Percentiles rank a stretch among this genome's conserved stretches.
These are phyloP conservation scores for Suillus discolor DNA, from an alignment of 768 basidiomycete species.

Conservation along the genomic window DNA sequence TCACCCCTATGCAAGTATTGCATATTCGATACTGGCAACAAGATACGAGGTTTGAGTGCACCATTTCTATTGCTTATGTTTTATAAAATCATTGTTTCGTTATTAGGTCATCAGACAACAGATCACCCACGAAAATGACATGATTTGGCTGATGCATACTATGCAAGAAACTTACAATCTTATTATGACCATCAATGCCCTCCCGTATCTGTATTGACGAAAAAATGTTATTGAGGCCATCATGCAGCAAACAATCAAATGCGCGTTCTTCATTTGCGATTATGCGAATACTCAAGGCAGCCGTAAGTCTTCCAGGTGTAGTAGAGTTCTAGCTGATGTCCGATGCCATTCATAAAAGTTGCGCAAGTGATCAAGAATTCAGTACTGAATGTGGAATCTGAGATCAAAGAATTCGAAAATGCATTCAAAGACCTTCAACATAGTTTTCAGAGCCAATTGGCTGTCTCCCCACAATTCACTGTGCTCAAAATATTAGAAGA, in stretches of 20 bases:
- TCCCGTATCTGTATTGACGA: background rate
- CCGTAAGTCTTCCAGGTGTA: constrained; percentile 15
- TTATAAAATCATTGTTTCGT: background rate
- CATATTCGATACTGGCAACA: constrained; percentile 4
- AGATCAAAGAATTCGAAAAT: constrained; percentile 5
- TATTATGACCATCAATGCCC: background rate
- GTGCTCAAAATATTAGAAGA: constrained; percentile 1
- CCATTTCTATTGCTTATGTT: background rate
- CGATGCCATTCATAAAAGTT: background rate
- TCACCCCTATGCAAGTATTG: constrained; percentile 17
- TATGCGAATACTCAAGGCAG: constrained; percentile 26
- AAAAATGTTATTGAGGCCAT: constrained; percentile 11
- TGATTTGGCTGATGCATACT: background rate
- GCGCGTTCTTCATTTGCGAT: constrained; percentile 30
- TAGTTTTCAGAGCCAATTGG: background rate
- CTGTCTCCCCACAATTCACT: background rate
- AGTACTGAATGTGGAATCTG: background rate
- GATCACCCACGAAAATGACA: background rate
- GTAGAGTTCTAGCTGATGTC: background rate
- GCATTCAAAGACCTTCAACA: constrained; percentile 4
- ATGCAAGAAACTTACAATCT: constrained; percentile 3
- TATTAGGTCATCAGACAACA: background rate
- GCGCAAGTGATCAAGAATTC: constrained; percentile 1
- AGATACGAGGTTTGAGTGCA: constrained; percentile 6
- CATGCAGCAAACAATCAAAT: constrained; percentile 26